These are phyloP conservation scores for Populus alba DNA, from an alignment of 345 rosid species.

Conservation along the genomic window DNA sequence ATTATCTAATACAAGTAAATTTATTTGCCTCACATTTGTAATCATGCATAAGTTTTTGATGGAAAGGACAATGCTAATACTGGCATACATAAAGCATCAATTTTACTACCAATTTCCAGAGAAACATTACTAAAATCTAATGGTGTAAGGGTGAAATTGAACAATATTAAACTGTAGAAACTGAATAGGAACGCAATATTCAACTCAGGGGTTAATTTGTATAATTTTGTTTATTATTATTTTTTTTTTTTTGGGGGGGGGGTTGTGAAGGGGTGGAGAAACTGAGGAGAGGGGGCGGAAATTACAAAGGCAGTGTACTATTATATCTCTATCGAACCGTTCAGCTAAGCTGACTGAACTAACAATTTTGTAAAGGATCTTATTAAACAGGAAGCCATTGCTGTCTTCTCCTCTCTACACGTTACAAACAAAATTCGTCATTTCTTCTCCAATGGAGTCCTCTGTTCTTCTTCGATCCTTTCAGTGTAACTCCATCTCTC, in stretches of 20 bases:
- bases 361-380: not conserved
- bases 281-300: conserved; percentile 37
- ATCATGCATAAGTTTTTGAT: too few species aligned
- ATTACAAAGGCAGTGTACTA: conserved; percentile 20
- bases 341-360: conserved; percentile 7
- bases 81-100: not conserved
- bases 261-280: conserved; percentile 25
- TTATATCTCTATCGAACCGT: not conserved
- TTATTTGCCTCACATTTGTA: too few species aligned
- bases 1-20: too few species aligned
- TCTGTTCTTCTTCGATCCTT: conserved; percentile 62
- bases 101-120: not conserved
- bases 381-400: not conserved
- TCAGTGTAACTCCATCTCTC: conserved; percentile 40
- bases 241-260: too few species aligned
- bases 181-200: not conserved
- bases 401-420: not conserved
- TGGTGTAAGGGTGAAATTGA: not conserved
- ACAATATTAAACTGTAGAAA: not conserved
- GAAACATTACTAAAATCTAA: not conserved
- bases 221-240: not conserved
- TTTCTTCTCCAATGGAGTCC: conserved; percentile 58
- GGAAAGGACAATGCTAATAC: not conserved
- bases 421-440: not conserved
- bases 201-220: not conserved